Evolutionary conservation across 805 yeast genomes (phyloP).

Genomic region (Ogataea corticis): DNA sequence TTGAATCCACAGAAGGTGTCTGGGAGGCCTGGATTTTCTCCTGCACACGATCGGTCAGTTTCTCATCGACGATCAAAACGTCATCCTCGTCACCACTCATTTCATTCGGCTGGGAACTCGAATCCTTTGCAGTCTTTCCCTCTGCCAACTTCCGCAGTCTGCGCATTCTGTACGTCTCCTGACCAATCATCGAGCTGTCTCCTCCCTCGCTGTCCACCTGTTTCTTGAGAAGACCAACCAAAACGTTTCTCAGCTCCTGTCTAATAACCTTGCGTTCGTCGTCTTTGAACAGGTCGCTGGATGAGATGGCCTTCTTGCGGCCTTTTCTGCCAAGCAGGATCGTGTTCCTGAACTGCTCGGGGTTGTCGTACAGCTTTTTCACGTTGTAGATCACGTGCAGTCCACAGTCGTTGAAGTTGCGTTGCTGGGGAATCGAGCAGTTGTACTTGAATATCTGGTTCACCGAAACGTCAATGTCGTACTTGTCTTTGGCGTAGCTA

Average conservation of each 20-base stretch:
- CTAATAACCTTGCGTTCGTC: slow-evolving; percentile 30
- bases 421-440: slow-evolving; percentile 71
- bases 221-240: slow-evolving; percentile 27
- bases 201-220: slow-evolving; percentile 30
- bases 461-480: slow-evolving; percentile 46
- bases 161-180: slow-evolving; percentile 16
- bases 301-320: slow-evolving; percentile 8
- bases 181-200: slow-evolving; percentile 27
- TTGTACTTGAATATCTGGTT: slow-evolving; percentile 40
- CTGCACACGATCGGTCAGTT: not conserved
- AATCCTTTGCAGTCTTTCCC: not conserved
- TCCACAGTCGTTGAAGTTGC: slow-evolving; percentile 93
- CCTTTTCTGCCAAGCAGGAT: slow-evolving; percentile 21
- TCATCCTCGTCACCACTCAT: slow-evolving; percentile 10
- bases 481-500: slow-evolving; percentile 69
- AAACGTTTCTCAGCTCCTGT: slow-evolving; percentile 22
- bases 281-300: slow-evolving; percentile 26
- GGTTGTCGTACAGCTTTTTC: slow-evolving; percentile 53
- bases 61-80: slow-evolving; percentile 8
- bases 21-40: not conserved
- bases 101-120: not conserved
- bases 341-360: slow-evolving; percentile 39
- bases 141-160: not conserved
- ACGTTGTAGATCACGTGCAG: slow-evolving; percentile 82
- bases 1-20: not conserved